A percentile compares a stretch with the other conserved stretches of the same genome.
Evolutionary conservation across 768 basidiomycete genomes (phyloP).

Genomic region (Cubamyces sp.): DNA sequence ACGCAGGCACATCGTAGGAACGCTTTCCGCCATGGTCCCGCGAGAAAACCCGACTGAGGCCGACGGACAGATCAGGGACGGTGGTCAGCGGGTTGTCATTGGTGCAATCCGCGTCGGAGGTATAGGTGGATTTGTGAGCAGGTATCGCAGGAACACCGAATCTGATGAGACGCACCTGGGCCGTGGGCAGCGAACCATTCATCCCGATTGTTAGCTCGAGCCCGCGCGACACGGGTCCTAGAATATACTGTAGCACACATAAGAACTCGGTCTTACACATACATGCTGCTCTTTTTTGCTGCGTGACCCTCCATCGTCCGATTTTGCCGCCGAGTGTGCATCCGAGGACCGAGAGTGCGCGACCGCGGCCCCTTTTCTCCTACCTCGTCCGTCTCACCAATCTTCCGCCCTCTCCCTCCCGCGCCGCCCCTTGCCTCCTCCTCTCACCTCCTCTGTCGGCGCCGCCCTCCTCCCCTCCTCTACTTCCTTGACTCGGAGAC

Average conservation of each 20-base stretch:
- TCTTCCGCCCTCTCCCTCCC: neutral
- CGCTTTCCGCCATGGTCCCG: neutral
- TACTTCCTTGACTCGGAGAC: neutral
- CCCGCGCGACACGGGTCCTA: neutral
- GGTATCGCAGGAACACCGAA: neutral
- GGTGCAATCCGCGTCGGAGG: neutral
- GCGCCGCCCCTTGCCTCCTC: constrained; percentile 7
- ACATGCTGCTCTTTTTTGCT: no score
- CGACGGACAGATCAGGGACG: neutral
- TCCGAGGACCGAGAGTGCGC: neutral
- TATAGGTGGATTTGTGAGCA: neutral
- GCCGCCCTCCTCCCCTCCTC: neutral
- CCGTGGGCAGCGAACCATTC: no score
- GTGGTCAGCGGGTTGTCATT: neutral
- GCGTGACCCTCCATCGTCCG: neutral
- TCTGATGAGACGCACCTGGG: constrained; percentile 2
- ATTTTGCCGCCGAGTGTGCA: constrained; percentile 3
- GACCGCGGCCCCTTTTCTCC: constrained; percentile 8
- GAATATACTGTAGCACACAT: no score
- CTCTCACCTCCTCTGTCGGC: constrained; percentile 9
- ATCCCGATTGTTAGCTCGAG: neutral
- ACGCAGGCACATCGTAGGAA: neutral
- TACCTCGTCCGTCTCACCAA: neutral
- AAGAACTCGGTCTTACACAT: no score
- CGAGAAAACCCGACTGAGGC: neutral